Conservation (phyloP, 257 asterid genomes). For the Solanum ossicruentum region DNA sequence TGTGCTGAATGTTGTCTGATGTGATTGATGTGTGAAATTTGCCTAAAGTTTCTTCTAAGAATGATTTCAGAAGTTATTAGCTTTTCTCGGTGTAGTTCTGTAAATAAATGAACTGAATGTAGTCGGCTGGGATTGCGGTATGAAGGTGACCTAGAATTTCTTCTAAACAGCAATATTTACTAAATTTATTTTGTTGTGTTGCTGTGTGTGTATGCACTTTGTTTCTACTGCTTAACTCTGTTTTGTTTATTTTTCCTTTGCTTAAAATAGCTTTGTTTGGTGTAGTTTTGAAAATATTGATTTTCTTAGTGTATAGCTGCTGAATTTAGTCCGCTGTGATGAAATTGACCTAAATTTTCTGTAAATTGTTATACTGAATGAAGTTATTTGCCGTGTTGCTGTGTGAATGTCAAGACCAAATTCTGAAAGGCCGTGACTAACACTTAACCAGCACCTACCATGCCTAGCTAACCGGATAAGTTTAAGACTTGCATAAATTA, state of each 20-base stretch:
- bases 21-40: too few species aligned
- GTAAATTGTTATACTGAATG: background rate
- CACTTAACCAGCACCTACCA: too few species aligned
- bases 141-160: background rate
- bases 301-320: background rate
- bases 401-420: background rate
- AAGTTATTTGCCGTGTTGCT: background rate
- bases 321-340: background rate
- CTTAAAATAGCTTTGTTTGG: background rate
- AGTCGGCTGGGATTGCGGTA: background rate
- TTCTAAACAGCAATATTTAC: too few species aligned
- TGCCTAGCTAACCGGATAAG: too few species aligned
- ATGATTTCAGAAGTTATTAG: too few species aligned
- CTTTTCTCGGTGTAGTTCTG: too few species aligned
- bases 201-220: background rate
- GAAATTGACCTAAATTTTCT: slow-evolving; percentile 4
- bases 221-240: background rate
- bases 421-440: too few species aligned
- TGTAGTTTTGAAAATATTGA: background rate
- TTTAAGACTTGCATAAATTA: too few species aligned
- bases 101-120: background rate
- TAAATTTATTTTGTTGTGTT: background rate
- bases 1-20: too few species aligned
- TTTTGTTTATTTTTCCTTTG: background rate
- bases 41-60: too few species aligned